Evolutionary conservation across 2,329 filamentous ascomycete genomes (phyloP), one percentile per base, ranked within the genome.

Genomic region (Zymoseptoria passerinii): DNA sequence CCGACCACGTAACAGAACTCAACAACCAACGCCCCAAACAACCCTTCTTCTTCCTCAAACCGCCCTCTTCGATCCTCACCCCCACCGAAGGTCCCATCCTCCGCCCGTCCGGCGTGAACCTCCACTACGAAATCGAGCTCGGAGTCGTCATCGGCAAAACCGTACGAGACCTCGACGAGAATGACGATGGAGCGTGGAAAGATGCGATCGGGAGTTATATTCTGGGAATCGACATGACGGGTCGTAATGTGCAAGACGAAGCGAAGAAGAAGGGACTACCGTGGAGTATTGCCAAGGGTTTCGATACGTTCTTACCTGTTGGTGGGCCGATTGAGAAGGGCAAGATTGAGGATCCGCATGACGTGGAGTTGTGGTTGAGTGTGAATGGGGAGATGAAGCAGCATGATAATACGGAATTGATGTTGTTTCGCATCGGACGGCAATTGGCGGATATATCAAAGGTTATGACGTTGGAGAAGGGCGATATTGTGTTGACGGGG

Each of bases 41-140:
- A 76, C 94, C 94, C 27, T 97, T 99, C 78, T 99, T 96, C 85
- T 99, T 99, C 82, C 83, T 97, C 67, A 99, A 99, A 81, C 94
- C 94, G 1, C 78, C 92, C 0, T 90, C 88, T 48, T 89, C 91
- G 3, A 89, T 99, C 67, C 82, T 97, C 3, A 81, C 88, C 20
- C 90, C 90, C 0, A 83, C 84, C 28, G 82, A 85, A 58, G 92
- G 92, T 0, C 87, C 92, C 2, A 85, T 96, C 52, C 81, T 96
- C 66, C 84, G 88, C 50, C 94, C 94, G 50, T 83, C 81, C 68
- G 92, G 92, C 63, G 87, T 95, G 48, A 87, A 86, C 67, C 80
- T 96, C 70, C 92, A 96, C 78, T 96, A 92, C 77, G 94, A 99
- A 78, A 87, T 99, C 60, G 94, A 99, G 78, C 82, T 99, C 61